Evolutionary conservation across 1,284 basidiomycete species (phyloP), one percentile per base, ranked within the genome.

Genomic region (Marasmius sp.): DNA sequence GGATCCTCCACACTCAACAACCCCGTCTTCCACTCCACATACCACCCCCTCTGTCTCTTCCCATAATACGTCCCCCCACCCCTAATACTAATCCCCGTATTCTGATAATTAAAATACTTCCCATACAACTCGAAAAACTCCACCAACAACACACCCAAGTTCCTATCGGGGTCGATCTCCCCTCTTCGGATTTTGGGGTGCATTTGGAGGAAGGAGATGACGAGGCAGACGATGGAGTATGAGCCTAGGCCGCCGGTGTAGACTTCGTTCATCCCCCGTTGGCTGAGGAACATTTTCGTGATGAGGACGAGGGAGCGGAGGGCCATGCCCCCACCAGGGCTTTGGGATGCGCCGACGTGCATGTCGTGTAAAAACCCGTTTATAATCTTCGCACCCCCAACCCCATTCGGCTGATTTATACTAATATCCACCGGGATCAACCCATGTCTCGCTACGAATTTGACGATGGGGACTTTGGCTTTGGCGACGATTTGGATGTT

Each of bases 111-210:
- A 84, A 98, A 98, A 72, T 91, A 89, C 61, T 85, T 82, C 12
- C 96, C 97, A 72, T 98, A 98, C 9, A 97, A 82, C 80, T 99
- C 96, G 69, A 99, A 96, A 72, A 98, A 96, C 73, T 99, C 97
- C 79, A 98, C 85, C 36, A 98, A 82, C 47, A 99, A 79, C 6
- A 96, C 91, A 2, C 97, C 97, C 11, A 99, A 81, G 72, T 98
- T 99, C 68, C 85, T 80, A 65, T 87, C 85, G 0, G 95, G 87
- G 67, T 96, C 88, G 48, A 99, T 94, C 74, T 97, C 94, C 0
- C 88, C 90, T 58, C 87, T 77, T 48, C 97, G 88, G 64, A 99
- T 86, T 74, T 97, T 97, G 0, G 97, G 97, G 73, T 99, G 97
- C 80, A 98, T 91, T 80, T 98, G 97, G 53, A 99, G 78, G 74